These are phyloP conservation scores for Cornus controversa DNA, from an alignment of 148 eudicot genomes.

Conservation along the genomic window DNA sequence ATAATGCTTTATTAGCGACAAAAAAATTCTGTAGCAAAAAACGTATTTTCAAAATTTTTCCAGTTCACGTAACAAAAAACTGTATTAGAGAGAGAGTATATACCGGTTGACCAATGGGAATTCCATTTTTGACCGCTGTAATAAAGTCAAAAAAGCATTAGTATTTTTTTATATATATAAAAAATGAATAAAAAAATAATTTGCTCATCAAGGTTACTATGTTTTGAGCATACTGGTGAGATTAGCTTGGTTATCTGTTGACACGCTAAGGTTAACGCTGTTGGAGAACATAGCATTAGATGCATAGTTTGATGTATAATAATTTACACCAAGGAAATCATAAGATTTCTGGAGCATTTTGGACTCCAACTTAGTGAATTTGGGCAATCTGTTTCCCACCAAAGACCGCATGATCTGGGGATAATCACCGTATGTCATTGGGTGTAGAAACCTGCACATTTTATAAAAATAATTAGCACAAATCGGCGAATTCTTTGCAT, in stretches of 20 bases:
- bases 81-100: too few relatives aligned
- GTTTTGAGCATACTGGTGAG: slow-evolving; percentile 12
- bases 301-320: slow-evolving; percentile 45
- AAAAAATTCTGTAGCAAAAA: too few relatives aligned
- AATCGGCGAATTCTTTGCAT: too few relatives aligned
- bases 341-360: slow-evolving; percentile 35
- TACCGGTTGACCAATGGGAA: slow-evolving; percentile 24
- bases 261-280: slow-evolving; percentile 14
- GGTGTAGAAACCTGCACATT: slow-evolving; percentile 43
- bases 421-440: slow-evolving; percentile 45
- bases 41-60: too few relatives aligned
- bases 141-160: background rate
- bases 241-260: slow-evolving; percentile 29
- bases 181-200: too few relatives aligned
- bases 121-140: slow-evolving; percentile 8
- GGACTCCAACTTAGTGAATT: slow-evolving; percentile 27
- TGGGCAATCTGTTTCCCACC: slow-evolving; percentile 40
- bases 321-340: slow-evolving; percentile 54
- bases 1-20: too few relatives aligned
- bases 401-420: slow-evolving; percentile 36
- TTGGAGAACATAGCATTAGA: slow-evolving; percentile 13
- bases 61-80: too few relatives aligned
- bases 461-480: too few relatives aligned
- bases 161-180: too few relatives aligned
- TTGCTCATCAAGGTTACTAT: background rate